phyloP scores from a whole-genome alignment of 148 eudicot species.

The Fagopyrum homotropicum region DNA sequence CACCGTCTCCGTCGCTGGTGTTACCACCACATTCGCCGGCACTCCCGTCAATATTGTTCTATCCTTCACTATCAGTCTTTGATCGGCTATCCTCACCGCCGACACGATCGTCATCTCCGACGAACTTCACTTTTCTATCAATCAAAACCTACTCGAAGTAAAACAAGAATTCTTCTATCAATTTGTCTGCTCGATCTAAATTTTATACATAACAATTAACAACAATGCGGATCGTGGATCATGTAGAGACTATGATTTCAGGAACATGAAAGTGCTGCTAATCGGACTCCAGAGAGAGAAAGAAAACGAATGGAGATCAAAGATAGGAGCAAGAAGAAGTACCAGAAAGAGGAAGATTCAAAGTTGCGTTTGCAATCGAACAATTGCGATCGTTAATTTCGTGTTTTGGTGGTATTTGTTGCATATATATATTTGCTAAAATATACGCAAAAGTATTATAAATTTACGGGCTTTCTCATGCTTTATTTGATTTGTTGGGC shows the following conservation, averaged over 20 bases:
- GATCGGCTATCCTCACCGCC: conserved; percentile 40
- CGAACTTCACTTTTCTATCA: neutral
- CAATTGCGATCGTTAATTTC: neutral
- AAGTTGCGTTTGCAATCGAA: neutral
- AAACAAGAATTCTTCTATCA: neutral
- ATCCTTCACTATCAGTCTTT: conserved; percentile 49
- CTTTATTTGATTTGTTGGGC: too few relatives aligned
- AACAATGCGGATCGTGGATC: neutral
- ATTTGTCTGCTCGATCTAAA: neutral
- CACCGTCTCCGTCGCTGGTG: conserved; percentile 45
- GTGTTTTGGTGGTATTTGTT: neutral
- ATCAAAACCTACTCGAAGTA: too few relatives aligned
- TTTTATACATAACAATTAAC: neutral
- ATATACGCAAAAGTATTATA: too few relatives aligned
- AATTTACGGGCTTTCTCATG: too few relatives aligned
- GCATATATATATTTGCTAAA: neutral
- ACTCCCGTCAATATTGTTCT: conserved; percentile 53
- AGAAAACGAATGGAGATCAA: neutral
- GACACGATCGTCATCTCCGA: conserved; percentile 57
- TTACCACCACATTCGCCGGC: conserved; percentile 44
- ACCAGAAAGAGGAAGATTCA: neutral
- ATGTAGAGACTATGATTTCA: neutral
- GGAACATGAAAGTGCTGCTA: neutral
- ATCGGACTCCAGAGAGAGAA: too few relatives aligned
- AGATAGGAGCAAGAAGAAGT: neutral